Base-by-base conservation (phyloP, 1,284 basidiomycete species). In the Fomitopsis pinicola region DNA sequence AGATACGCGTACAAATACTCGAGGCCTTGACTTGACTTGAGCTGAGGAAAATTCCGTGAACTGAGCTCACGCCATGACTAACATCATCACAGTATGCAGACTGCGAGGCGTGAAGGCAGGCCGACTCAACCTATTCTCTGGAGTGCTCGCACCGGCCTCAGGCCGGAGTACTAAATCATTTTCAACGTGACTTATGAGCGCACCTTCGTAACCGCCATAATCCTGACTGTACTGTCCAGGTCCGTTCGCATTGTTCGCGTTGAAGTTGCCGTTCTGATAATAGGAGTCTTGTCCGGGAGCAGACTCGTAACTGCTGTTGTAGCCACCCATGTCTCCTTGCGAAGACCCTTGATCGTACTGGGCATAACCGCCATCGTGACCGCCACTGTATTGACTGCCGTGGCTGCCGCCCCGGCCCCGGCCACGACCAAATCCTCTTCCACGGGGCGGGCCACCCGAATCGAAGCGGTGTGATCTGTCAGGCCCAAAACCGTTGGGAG, bases 181-280 rank as follows among this genome's bases (percentile, higher is more conserved):
- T 69, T 67, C 66, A 71, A 72, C 64, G 64, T 66, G 65, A 71
- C 66, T 68, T 73, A 82, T 80, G 78, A 87, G 89, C 89, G 89
- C 83, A 92, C 89, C 89, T 92, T 91, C 88, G 77, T 76, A 83
- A 78, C 82, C 83, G 72, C 78, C 75, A 73, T 83, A 87, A 63
- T 77, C 83, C 76, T 87, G 84, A 74, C 69, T 70, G 69, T 77
- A 82, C 71, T 80, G 77, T 70, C 72, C 70, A 67, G 81, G 72
- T 72, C 74, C 80, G 66, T 78, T 77, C 15, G 65, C 62, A 61
- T 66, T 65, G 67, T 84, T 77, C 15, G 65, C 62, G 60, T 66
- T 65, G 67, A 84, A 86, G 75, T 74, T 76, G 71, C 70, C 74
- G 74, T 80, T 85, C 76, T 89, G 86, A 79, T 88, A 90, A 78